These are phyloP conservation scores for Globisporangium apiculatum DNA, from an alignment of 352 stramenopile species.

Conservation along the genomic window DNA sequence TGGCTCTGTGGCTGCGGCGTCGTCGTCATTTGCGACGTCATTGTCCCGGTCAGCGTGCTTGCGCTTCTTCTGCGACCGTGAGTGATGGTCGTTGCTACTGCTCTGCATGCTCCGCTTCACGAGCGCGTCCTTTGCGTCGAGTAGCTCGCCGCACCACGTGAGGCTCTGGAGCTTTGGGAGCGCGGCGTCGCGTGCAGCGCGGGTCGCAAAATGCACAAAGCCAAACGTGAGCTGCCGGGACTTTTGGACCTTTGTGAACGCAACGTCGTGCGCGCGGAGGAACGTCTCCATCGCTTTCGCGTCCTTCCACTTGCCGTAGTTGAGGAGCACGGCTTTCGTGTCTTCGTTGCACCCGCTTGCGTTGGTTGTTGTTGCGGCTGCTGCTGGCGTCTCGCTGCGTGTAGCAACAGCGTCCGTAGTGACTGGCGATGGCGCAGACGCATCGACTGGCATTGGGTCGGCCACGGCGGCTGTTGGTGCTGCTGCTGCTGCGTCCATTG, in stretches of 20 bases:
- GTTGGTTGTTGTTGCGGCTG: conserved; percentile 2
- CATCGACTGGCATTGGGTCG: not conserved
- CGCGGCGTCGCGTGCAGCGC: conserved; percentile 48
- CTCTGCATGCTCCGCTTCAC: conserved; percentile 46
- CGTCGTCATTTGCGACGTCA: conserved; percentile 5
- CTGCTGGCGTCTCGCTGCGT: not conserved
- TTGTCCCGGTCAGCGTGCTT: conserved; percentile 15
- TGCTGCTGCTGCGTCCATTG: conserved; percentile 6
- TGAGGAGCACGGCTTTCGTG: conserved; percentile 81
- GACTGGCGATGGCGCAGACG: not conserved
- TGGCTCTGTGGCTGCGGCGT: not conserved
- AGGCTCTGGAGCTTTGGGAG: conserved; percentile 40
- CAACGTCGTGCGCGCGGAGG: conserved; percentile 35
- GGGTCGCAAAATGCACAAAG: conserved; percentile 65
- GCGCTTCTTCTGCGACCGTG: conserved; percentile 17
- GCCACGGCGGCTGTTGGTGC: not conserved
- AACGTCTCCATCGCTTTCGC: conserved; percentile 52
- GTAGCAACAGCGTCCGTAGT: not conserved
- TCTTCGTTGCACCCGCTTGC: conserved; percentile 37
- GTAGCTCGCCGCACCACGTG: conserved; percentile 55
- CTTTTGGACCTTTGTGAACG: conserved; percentile 76
- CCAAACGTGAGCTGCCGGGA: conserved; percentile 69
- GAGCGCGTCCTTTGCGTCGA: conserved; percentile 75
- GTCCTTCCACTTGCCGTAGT: conserved; percentile 86
- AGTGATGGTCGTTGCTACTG: not conserved